Conservation (phyloP, 2,329 filamentous ascomycete genomes). For the Venturia carpophila region DNA sequence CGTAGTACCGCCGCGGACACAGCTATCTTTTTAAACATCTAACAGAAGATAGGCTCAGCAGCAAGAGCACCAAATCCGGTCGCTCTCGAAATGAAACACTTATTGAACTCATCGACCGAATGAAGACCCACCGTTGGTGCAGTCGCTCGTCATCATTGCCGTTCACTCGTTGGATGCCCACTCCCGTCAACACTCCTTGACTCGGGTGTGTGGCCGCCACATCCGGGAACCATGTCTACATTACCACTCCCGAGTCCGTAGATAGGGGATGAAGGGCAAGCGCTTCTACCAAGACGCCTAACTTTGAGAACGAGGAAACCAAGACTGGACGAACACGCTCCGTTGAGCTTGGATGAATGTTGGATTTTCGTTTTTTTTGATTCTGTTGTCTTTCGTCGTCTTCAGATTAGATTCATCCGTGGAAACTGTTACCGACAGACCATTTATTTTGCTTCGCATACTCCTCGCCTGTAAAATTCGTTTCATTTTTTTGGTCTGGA, state of each 20-base stretch:
- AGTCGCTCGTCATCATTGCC: neutral
- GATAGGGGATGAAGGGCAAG: neutral
- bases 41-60: neutral
- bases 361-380: conserved; percentile 9
- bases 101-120: neutral
- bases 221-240: neutral
- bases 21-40: neutral
- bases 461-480: too few species aligned
- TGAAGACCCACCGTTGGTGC: neutral
- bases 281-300: neutral
- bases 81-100: neutral
- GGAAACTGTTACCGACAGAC: too few species aligned
- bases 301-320: neutral
- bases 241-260: neutral
- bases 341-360: neutral
- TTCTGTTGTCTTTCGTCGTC: neutral
- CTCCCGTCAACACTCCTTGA: neutral
- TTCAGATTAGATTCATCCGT: neutral
- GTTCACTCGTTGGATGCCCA: neutral
- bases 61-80: neutral
- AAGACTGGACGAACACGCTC: neutral
- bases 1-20: neutral
- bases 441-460: too few species aligned
- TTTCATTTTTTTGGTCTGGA: too few species aligned
- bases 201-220: neutral